Conservation (phyloP, 75 land plant species). For the Pinus tabuliformis region DNA sequence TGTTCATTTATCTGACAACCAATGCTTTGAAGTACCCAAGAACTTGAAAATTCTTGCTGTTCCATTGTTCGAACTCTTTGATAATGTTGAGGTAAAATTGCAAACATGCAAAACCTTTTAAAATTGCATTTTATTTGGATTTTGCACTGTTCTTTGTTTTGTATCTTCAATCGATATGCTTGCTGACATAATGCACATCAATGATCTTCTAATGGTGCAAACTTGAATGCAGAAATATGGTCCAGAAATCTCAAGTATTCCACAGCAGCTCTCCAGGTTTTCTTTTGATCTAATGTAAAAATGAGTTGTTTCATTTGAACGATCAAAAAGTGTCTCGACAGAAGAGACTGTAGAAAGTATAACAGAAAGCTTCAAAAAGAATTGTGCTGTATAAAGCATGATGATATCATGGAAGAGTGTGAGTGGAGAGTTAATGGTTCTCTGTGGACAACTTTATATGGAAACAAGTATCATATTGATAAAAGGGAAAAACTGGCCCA, state of each 20-base stretch:
- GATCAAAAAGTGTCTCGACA: too few species aligned
- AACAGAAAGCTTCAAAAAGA: too few species aligned
- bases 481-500: too few species aligned
- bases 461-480: too few species aligned
- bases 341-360: too few species aligned
- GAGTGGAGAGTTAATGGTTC: too few species aligned
- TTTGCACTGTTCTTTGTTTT: not conserved
- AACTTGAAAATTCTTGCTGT: slow-evolving; percentile 92
- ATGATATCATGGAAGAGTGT: too few species aligned
- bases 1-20: slow-evolving; percentile 85
- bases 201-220: not conserved
- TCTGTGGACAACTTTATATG: too few species aligned
- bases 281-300: not conserved
- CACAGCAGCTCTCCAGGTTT: slow-evolving; percentile 5
- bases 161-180: not conserved
- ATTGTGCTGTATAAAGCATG: too few species aligned
- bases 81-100: slow-evolving; percentile 85
- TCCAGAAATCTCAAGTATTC: slow-evolving; percentile 11
- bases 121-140: not conserved
- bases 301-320: too few species aligned
- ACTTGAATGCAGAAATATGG: not conserved
- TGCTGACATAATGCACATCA: not conserved
- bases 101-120: not conserved
- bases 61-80: slow-evolving; percentile 95
- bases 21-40: slow-evolving; percentile 92